Base-by-base conservation (phyloP, 1,139 yeast genomes). In the Lodderomyces metapsilosis region DNA sequence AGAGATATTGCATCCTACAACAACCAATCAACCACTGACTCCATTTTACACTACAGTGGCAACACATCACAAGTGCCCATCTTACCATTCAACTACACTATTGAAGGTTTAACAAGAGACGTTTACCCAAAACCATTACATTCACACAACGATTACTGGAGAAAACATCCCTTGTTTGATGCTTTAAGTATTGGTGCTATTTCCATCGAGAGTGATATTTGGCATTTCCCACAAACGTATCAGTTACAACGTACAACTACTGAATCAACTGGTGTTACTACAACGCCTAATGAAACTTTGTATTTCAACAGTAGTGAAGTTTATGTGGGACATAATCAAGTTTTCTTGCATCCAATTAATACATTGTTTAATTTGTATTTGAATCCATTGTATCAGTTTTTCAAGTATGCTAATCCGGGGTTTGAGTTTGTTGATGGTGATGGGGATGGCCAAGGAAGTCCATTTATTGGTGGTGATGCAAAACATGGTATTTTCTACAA, bases 91-190 rank as follows among this genome's bases (percentile, higher is more conserved):
- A 47, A 50, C 28, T 43, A 45, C 27, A 52, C 60, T 2, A 48
- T 65, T 2, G 74, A 70, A 43, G 49, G 54, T 12, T 54, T 79
- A 33, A 79, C 80, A 2, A 61, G 76, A 40, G 82, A 78, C 50
- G 78, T 78, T 1, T 59, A 67, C 27, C 58, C 74, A 24, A 68
- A 71, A 40, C 77, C 78, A 5, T 66, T 83, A 16, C 92, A 84
- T 52, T 81, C 88, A 0, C 92, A 85, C 55, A 85, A 84, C 54
- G 92, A 85, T 56, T 85, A 85, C 58, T 82, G 88, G 88, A 65
- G 91, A 49, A 49, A 57, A 2, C 57, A 64, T 4, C 92, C 92
- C 0, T 64, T 85, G 8, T 68, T 78, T 43, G 84, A 81, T 45
- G 91, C 89, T 0, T 58, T 84, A 28, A 63, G 71, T 11, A 59